Base-by-base conservation (phyloP, 1,284 basidiomycete species). In the Cutaneotrichosporon mucoides region DNA sequence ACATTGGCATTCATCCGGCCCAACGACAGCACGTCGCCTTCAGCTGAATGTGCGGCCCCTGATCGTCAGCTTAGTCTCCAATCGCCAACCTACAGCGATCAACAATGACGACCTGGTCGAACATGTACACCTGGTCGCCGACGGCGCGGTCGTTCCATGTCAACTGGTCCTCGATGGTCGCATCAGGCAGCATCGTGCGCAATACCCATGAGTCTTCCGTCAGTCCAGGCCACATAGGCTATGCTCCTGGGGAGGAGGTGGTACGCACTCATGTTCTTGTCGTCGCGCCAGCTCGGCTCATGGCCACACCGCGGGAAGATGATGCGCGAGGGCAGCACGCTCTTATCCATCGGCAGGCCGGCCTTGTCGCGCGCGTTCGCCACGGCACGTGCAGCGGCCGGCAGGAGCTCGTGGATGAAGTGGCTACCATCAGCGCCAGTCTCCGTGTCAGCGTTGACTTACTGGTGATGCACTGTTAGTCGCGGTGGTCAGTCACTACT, bases 1-100 rank as follows among this genome's bases (percentile, higher is more conserved):
- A 73, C 63, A 33, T 64, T 56, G 24, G 67, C 70, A 56, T 73
- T 73, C 76, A 78, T 78, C 70, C 73, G 56, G 53, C 70, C 73
- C 69, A 72, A 72, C 42, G 63, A 64, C 5, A 57, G 66, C 1
- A 63, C 63, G 48, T 70, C 70, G 12, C 70, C 68, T 6, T 59
- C 56, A 11, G 59, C 57, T 4, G 68, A 61, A 60, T 78, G 76
- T 5, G 76, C 71, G 4, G 72, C 62, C 64, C 65, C 72, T 76
- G 15, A 2, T 12, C 24, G 55, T 53, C 47, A 55, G 55, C 34
- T 10, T 24, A 24, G 24, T 9, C 4, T 8, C n/a, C 35, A 6
- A 5, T 12, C 11, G 4, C 3, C 24, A 12, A 68, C 72, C 59
- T 45, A 73, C 76, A 67, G 37, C 76, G 67, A 59, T 78, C 76